A percentile compares a stretch with the other conserved stretches of the same genome.
phyloP scores from a whole-genome alignment of 441 rosid species.

The Iberis amara region DNA sequence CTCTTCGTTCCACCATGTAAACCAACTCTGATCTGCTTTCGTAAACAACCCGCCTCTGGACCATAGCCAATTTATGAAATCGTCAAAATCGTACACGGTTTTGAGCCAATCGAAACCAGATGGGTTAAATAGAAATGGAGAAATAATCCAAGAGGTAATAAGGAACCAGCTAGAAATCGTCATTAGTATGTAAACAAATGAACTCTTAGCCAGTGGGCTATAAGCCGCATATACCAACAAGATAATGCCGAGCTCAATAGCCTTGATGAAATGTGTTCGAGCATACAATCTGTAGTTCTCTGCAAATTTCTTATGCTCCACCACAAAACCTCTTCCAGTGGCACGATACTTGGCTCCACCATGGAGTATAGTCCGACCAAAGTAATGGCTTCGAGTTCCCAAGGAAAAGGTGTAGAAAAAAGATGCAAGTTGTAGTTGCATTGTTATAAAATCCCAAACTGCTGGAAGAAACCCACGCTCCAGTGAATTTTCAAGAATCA shows the following conservation, averaged over 20 bases:
- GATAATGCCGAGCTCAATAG: conserved; percentile 55
- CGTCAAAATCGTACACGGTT: conserved; percentile 57
- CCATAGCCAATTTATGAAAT: conserved; percentile 58
- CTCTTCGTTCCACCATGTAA: conserved; percentile 68
- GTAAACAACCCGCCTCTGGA: conserved; percentile 38
- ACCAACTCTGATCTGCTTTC: conserved; percentile 59
- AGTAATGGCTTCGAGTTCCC: conserved; percentile 61
- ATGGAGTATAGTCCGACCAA: conserved; percentile 63
- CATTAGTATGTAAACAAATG: conserved; percentile 49
- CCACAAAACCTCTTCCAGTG: conserved; percentile 68
- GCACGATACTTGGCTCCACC: conserved; percentile 70
- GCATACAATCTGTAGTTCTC: conserved; percentile 62
- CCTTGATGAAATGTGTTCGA: conserved; percentile 64
- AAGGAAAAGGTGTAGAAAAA: conserved; percentile 59
- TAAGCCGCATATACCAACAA: conserved; percentile 52
- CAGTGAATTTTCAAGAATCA: conserved; percentile 54
- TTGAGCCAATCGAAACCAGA: conserved; percentile 71
- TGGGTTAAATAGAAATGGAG: conserved; percentile 62
- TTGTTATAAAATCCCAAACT: conserved; percentile 56
- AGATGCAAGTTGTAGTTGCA: conserved; percentile 62
- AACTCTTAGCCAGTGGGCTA: conserved; percentile 43
- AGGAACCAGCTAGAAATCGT: conserved; percentile 62
- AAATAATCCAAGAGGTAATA: conserved; percentile 54
- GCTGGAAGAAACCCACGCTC: conserved; percentile 68
- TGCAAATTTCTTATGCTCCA: conserved; percentile 52